Conservation (phyloP, 805 yeast genomes). For the Kluyveromyces lactis region DNA sequence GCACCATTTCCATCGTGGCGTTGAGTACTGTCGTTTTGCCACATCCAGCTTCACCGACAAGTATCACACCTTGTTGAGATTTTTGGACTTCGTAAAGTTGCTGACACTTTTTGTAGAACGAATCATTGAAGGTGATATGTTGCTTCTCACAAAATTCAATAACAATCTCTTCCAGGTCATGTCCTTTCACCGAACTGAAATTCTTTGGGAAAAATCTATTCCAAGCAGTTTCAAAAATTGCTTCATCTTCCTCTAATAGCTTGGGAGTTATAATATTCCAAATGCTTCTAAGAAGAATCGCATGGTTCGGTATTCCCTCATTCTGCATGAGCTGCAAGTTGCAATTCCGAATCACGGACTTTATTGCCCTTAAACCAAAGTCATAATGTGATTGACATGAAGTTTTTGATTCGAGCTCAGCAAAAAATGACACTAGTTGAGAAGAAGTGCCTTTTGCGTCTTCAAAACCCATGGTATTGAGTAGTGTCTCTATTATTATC, state of each 20-base stretch:
- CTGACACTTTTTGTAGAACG: constrained; percentile 45
- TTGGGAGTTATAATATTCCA: constrained; percentile 63
- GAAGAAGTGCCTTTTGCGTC: constrained; percentile 38
- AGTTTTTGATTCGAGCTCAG: constrained; percentile 31
- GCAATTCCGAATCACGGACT: constrained; percentile 53
- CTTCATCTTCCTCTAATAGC: constrained; percentile 45
- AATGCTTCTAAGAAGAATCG: constrained; percentile 33
- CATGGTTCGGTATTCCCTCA: too few relatives aligned
- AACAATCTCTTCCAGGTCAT: constrained; percentile 23
- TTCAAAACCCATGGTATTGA: constrained; percentile 63
- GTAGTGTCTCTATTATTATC: constrained; percentile 60
- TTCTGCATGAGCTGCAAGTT: not conserved
- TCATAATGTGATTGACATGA: constrained; percentile 72
- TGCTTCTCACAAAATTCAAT: constrained; percentile 20
- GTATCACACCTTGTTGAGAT: constrained; percentile 69
- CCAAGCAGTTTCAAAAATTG: constrained; percentile 26
- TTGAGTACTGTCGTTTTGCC: constrained; percentile 61
- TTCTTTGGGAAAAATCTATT: constrained; percentile 10
- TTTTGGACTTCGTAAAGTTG: constrained; percentile 57
- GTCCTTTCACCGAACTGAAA: constrained; percentile 23
- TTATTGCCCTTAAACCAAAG: constrained; percentile 80
- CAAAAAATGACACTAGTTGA: constrained; percentile 48
- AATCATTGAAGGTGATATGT: constrained; percentile 30
- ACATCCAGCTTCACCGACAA: constrained; percentile 67
- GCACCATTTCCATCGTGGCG: constrained; percentile 39